phyloP scores from a whole-genome alignment of 1,284 basidiomycete species.

The Naganishia liquefaciens region DNA sequence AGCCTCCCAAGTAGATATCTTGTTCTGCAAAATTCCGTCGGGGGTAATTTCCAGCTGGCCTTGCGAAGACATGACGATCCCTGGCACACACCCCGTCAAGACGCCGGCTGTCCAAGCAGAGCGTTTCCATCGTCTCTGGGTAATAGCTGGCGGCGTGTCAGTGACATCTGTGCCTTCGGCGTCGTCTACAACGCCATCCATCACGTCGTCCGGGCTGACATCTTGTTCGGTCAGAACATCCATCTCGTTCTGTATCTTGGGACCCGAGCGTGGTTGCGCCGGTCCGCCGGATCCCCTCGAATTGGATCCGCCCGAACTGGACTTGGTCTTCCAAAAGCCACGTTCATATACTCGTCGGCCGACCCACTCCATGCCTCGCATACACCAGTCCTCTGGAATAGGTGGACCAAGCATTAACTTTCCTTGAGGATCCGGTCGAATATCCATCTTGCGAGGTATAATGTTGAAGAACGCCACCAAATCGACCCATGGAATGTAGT shows the following conservation, averaged over 20 bases:
- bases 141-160: constrained; percentile 51
- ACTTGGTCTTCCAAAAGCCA: constrained; percentile 72
- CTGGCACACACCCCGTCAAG: constrained; percentile 70
- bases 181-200: constrained; percentile 76
- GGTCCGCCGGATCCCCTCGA: constrained; percentile 50
- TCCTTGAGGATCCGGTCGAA: constrained; percentile 60
- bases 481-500: constrained; percentile 79
- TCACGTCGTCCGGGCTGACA: constrained; percentile 52
- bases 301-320: constrained; percentile 36
- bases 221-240: constrained; percentile 73
- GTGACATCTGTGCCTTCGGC: constrained; percentile 58
- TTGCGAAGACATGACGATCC: constrained; percentile 64
- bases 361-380: constrained; percentile 94
- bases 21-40: constrained; percentile 67
- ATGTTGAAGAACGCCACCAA: constrained; percentile 66
- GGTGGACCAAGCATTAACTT: constrained; percentile 60
- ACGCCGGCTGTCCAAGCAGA: constrained; percentile 70
- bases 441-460: constrained; percentile 52
- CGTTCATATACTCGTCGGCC: constrained; percentile 82
- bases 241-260: constrained; percentile 64
- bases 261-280: constrained; percentile 57
- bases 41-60: constrained; percentile 65
- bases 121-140: constrained; percentile 66
- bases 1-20: constrained; percentile 69
- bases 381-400: constrained; percentile 90